phyloP scores from a whole-genome alignment of 1,284 basidiomycete species.

The Caloboletus firmus region DNA sequence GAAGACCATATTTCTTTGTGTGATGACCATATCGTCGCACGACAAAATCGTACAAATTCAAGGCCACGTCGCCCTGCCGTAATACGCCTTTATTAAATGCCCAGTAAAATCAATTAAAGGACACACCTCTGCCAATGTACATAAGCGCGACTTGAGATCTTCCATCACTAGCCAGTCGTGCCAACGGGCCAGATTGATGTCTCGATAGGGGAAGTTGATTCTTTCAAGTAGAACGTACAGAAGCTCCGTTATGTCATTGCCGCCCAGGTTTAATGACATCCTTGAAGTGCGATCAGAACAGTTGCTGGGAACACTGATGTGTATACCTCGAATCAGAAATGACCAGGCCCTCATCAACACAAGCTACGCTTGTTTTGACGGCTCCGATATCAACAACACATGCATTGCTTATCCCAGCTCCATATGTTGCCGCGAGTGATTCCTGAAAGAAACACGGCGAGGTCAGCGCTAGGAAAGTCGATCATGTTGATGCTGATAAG shows the following conservation, averaged over 20 bases:
- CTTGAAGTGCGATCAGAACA: slow-evolving; percentile 41
- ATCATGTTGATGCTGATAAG: neutral
- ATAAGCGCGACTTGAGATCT: slow-evolving; percentile 79
- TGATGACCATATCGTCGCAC: slow-evolving; percentile 75
- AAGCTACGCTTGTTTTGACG: slow-evolving; percentile 81
- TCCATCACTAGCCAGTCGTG: slow-evolving; percentile 92
- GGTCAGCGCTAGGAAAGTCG: neutral
- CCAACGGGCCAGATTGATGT: slow-evolving; percentile 70
- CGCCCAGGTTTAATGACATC: slow-evolving; percentile 85
- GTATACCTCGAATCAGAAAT: slow-evolving; percentile 81
- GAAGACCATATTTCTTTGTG: slow-evolving; percentile 86
- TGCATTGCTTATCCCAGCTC: slow-evolving; percentile 91
- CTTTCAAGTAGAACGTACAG: slow-evolving; percentile 78
- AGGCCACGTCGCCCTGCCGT: slow-evolving; percentile 80
- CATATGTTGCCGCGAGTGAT: slow-evolving; percentile 91
- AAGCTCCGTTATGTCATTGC: slow-evolving; percentile 91
- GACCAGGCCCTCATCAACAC: slow-evolving; percentile 94
- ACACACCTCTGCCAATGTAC: slow-evolving; percentile 82
- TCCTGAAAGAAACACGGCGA: slow-evolving; percentile 53
- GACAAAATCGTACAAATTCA: slow-evolving; percentile 88
- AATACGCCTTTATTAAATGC: slow-evolving; percentile 1
- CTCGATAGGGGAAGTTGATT: slow-evolving; percentile 87
- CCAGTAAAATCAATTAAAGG: neutral
- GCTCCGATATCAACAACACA: slow-evolving; percentile 97
- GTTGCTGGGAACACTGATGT: neutral